phyloP scores from a whole-genome alignment of 225 moss, liverwort and hornwort species.

The Pleurozium schreberi region DNA sequence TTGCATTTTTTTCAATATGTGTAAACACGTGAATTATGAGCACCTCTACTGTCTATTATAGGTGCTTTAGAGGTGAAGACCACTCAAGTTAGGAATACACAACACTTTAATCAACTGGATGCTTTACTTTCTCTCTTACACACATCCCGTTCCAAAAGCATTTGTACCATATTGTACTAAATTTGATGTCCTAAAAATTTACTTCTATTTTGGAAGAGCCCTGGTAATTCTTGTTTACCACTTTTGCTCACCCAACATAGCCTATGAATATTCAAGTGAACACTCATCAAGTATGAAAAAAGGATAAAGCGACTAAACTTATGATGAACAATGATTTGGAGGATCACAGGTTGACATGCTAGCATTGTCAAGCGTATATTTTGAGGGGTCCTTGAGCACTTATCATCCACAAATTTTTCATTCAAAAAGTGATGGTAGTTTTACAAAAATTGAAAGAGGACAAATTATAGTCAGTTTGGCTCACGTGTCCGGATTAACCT shows the following conservation, averaged over 20 bases:
- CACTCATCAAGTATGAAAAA: not conserved
- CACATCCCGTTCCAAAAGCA: not conserved
- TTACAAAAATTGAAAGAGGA: too few species aligned
- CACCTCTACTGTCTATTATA: not conserved
- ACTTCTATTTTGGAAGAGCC: not conserved
- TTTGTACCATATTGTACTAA: rapidly evolving
- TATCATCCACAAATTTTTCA: too few species aligned
- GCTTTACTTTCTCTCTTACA: rapidly evolving
- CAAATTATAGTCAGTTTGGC: too few species aligned
- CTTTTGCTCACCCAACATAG: rapidly evolving
- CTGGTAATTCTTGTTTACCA: not conserved
- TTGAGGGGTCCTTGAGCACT: rapidly evolving
- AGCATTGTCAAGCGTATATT: rapidly evolving
- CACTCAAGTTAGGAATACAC: not conserved
- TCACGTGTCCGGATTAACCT: too few species aligned
- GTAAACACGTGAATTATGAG: rapidly evolving
- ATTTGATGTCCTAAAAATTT: rapidly evolving
- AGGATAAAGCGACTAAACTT: rapidly evolving
- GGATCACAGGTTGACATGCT: rapidly evolving
- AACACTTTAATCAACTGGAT: too few species aligned
- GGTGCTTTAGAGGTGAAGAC: not conserved
- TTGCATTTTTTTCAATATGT: not conserved
- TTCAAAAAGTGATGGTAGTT: too few species aligned
- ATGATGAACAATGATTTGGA: not conserved
- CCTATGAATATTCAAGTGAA: too few species aligned